Conservation (phyloP, 768 basidiomycete species). For the Tricholoma matsutake region DNA sequence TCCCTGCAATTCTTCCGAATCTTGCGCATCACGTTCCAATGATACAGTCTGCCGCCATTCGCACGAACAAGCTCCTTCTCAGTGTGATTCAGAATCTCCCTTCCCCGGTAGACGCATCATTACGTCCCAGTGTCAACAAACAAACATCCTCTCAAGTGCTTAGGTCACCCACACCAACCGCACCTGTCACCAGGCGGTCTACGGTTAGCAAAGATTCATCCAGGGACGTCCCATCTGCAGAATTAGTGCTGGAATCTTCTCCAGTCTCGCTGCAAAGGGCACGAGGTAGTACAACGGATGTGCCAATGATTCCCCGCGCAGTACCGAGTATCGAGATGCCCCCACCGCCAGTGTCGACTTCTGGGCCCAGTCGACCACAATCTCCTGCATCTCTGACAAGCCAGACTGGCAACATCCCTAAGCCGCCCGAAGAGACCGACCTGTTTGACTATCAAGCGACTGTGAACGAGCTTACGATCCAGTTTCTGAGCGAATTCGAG, state of each 20-base stretch:
- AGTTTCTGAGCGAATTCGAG: conserved; percentile 95
- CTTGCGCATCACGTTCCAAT: conserved; percentile 87
- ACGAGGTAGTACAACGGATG: conserved; percentile 34
- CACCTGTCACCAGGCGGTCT: conserved; percentile 47
- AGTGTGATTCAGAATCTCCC: conserved; percentile 86
- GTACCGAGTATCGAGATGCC: conserved; percentile 30
- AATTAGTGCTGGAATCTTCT: conserved; percentile 33
- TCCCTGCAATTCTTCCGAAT: conserved; percentile 91
- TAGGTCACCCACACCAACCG: conserved; percentile 57
- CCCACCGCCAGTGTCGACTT: conserved; percentile 19
- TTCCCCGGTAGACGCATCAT: conserved; percentile 53
- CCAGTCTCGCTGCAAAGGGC: conserved; percentile 21
- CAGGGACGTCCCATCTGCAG: conserved; percentile 48
- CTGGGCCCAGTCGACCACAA: conserved; percentile 54
- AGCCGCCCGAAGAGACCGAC: conserved; percentile 53
- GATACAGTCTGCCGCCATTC: conserved; percentile 84
- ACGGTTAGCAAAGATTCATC: conserved; percentile 40
- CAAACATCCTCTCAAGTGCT: conserved; percentile 35
- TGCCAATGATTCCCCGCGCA: conserved; percentile 35
- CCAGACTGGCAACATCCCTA: conserved; percentile 32
- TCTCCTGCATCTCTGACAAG: conserved; percentile 56
- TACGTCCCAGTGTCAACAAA: conserved; percentile 28
- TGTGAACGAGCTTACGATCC: conserved; percentile 88
- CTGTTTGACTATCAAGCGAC: conserved; percentile 90
- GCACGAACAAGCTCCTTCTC: conserved; percentile 83